Percentiles rank a stretch among this genome's conserved stretches.
Conservation (phyloP, 495 filamentous ascomycete species). For the Saxispiralis lemnorum region DNA sequence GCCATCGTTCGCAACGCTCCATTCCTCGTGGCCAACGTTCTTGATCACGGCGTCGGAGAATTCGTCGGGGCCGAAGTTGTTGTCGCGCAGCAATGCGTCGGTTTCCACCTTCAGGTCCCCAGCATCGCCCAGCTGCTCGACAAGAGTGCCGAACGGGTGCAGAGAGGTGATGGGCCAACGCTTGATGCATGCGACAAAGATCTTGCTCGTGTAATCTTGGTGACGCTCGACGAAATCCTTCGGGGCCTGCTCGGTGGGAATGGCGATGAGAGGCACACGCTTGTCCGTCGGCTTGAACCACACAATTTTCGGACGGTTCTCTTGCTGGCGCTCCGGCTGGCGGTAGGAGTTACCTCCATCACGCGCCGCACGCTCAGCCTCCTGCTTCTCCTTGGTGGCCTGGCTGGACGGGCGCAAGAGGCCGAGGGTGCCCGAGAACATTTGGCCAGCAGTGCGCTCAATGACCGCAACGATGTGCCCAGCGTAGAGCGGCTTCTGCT, state of each 20-base stretch:
- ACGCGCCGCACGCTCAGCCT: slow-evolving; percentile 81
- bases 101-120: slow-evolving; percentile 93
- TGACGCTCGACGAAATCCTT: slow-evolving; percentile 98
- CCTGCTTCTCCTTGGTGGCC: slow-evolving; percentile 98
- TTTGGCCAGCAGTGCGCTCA: slow-evolving; percentile 89
- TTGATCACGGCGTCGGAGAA: slow-evolving; percentile 91
- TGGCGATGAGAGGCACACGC: slow-evolving; percentile 91
- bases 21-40: slow-evolving; percentile 80
- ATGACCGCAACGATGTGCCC: slow-evolving; percentile 95
- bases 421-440: slow-evolving; percentile 95
- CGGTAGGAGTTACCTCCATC: slow-evolving; percentile 57
- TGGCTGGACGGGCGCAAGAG: slow-evolving; percentile 91
- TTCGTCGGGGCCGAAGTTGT: slow-evolving; percentile 95
- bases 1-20: slow-evolving; percentile 67
- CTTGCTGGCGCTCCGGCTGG: slow-evolving; percentile 69
- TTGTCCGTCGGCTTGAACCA: slow-evolving; percentile 99
- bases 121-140: slow-evolving; percentile 94
- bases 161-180: slow-evolving; percentile 99
- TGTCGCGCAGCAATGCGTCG: slow-evolving; percentile 87
- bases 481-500: slow-evolving; percentile 91
- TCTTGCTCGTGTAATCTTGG: slow-evolving; percentile 88
- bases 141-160: slow-evolving; percentile 92
- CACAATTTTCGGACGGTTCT: slow-evolving; percentile 91
- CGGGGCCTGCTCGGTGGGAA: slow-evolving; percentile 93
- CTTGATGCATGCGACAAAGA: slow-evolving; percentile 98